Evolutionary conservation across 2,329 filamentous ascomycete species (phyloP), one percentile per base, ranked within the genome.

Genomic region (Cladosporium sp.): DNA sequence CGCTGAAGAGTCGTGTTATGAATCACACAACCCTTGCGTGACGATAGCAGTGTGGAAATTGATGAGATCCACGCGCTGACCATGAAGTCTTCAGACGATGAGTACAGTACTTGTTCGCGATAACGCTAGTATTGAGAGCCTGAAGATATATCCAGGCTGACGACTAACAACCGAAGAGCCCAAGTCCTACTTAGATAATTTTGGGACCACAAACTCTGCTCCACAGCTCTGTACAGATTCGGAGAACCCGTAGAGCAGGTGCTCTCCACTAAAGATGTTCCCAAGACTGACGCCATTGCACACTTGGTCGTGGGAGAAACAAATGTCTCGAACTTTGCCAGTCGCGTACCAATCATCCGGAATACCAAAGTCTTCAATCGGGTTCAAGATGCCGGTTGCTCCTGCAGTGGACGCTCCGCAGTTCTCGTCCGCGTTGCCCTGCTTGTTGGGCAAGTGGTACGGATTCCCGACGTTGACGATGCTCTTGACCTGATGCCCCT

Each of bases 381-480:
- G 28, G 10, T 21, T 34, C 30, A 34, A 12, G 6, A 74, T 52
- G 4, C 73, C 77, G 7, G 72, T 74, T 12, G 75, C 75, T 30
- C 76, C 71, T 47, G 65, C 68, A 0, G 77, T 78, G 1, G 76
- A 77, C 0, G 70, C 71, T n/a, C 76, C 75, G 14, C 74, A 74
- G 7, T 73, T 74, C 63, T 74, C 71, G 61, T 79, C 76, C 1
- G 78, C 76, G 57, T 79, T 78, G 68, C 30, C 66, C 74, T 76
- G 65, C 14, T 38, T 32, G 54, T 58, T 58, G 18, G 54, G 54
- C 32, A 58, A 21, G n/a, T 38, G 54, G 32, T 77, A 76, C 8
- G 77, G 76, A 64, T 78, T 59, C 11, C 77, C 77, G 44, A 78
- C 73, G 3, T 78, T 69, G 60, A 77, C 75, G 6, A 79, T 76